A percentile compares a stretch with the other conserved stretches of the same genome.
phyloP scores from a whole-genome alignment of 2,329 filamentous ascomycete species.

The Venturia nashicola region DNA sequence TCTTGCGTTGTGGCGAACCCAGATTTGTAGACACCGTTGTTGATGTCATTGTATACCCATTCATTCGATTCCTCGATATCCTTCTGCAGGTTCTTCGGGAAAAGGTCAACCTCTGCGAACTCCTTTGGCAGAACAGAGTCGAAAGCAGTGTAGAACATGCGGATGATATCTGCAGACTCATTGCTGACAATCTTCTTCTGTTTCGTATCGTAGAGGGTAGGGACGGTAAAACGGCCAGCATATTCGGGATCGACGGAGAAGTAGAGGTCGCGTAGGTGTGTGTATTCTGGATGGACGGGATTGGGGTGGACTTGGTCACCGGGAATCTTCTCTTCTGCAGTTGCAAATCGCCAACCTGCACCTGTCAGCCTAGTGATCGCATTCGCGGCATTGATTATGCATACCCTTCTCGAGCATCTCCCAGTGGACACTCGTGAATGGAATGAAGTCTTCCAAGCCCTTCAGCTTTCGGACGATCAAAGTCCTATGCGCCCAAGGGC shows the following conservation, averaged over 20 bases:
- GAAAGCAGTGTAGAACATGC: slow-evolving; percentile 78
- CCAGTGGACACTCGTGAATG: slow-evolving; percentile 81
- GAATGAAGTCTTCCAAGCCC: slow-evolving; percentile 75
- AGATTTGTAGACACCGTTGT: slow-evolving; percentile 40
- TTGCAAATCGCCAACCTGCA: slow-evolving; percentile 72
- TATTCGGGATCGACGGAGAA: slow-evolving; percentile 63
- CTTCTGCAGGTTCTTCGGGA: slow-evolving; percentile 30
- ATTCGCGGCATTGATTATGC: not conserved
- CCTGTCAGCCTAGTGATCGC: not conserved
- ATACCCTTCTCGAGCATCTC: slow-evolving; percentile 52
- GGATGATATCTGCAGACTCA: slow-evolving; percentile 83
- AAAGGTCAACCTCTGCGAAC: slow-evolving; percentile 31
- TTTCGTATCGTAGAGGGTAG: slow-evolving; percentile 73
- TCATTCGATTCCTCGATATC: slow-evolving; percentile 38
- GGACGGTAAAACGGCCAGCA: slow-evolving; percentile 72
- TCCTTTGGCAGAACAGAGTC: slow-evolving; percentile 41
- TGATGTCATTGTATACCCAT: slow-evolving; percentile 41
- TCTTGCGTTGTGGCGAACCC: slow-evolving; percentile 42
- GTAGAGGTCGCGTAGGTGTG: slow-evolving; percentile 68
- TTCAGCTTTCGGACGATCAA: slow-evolving; percentile 84
- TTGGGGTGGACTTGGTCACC: slow-evolving; percentile 46
- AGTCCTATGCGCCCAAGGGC: slow-evolving; percentile 84
- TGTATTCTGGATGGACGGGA: slow-evolving; percentile 54
- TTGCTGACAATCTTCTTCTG: slow-evolving; percentile 72
- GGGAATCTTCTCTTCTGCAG: slow-evolving; percentile 45